These are phyloP conservation scores for Tripidium arundinaceum DNA, from an alignment of 202 grass and related monocot species.

Conservation along the genomic window DNA sequence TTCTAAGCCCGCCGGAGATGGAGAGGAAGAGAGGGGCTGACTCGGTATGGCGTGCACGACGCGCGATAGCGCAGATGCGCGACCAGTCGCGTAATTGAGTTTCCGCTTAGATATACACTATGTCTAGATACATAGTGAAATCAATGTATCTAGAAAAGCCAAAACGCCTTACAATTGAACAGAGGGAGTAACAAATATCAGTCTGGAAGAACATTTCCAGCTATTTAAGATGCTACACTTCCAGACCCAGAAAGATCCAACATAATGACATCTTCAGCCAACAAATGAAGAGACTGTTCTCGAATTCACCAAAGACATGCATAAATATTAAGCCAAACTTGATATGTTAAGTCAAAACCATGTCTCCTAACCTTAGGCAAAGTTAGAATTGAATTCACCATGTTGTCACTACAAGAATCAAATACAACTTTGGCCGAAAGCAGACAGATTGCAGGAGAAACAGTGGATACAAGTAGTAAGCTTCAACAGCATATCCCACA, in stretches of 20 bases:
- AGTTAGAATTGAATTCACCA: neutral
- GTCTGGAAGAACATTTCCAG: neutral
- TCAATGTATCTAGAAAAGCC: no score
- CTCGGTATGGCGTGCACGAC: no score
- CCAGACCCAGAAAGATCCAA: neutral
- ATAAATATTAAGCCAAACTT: neutral
- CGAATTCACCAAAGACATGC: neutral
- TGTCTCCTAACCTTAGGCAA: neutral
- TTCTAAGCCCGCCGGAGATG: no score
- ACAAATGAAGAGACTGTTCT: neutral
- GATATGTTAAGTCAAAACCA: neutral
- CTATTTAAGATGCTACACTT: conserved; percentile 2
- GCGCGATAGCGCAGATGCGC: no score
- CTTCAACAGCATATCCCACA: neutral
- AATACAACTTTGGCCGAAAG: neutral
- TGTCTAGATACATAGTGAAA: no score
- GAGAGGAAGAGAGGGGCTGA: no score
- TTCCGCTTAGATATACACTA: no score
- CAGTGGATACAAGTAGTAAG: neutral
- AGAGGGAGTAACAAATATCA: neutral
- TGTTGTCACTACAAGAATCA: neutral
- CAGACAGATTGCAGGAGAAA: neutral
- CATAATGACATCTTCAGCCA: neutral
- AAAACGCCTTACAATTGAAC: no score
- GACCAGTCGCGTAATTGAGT: no score